Conservation (phyloP, 331 rosid species). For the Erythrophleum ivorense region DNA sequence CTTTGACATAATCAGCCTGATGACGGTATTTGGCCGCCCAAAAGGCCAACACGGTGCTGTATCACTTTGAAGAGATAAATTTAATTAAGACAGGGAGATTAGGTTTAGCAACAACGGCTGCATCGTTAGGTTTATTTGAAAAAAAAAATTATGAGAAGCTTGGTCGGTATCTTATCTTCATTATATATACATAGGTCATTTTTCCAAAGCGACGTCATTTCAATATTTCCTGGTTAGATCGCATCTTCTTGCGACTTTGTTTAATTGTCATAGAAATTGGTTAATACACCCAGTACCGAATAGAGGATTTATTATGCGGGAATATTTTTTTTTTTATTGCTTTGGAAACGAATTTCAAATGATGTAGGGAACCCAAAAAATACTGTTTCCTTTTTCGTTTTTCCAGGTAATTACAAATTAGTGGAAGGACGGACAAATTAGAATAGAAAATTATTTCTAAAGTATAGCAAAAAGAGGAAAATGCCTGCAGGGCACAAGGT, state of each 20-base stretch:
- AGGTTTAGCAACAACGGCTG: conserved; percentile 49
- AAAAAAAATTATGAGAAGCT: conserved; percentile 18
- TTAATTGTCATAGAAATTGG: neutral
- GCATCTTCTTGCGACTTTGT: neutral
- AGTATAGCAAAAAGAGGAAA: neutral
- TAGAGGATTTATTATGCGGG: too few species aligned
- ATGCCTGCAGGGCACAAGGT: neutral
- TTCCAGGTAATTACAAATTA: neutral
- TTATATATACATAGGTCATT: conserved; percentile 36
- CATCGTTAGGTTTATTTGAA: conserved; percentile 42
- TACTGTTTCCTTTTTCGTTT: too few species aligned
- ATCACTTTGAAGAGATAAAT: conserved; percentile 30
- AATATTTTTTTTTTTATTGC: too few species aligned
- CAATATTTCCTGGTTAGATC: neutral
- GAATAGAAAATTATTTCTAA: neutral
- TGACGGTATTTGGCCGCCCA: conserved; percentile 57
- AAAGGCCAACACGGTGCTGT: conserved; percentile 44
- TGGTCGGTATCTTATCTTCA: conserved; percentile 60
- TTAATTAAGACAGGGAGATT: conserved; percentile 44
- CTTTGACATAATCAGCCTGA: conserved; percentile 40
- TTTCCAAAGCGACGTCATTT: neutral
- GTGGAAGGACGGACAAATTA: neutral
- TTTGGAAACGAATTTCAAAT: too few species aligned
- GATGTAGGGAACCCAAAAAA: too few species aligned
- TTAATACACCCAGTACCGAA: too few species aligned